phyloP scores from a whole-genome alignment of 2,329 filamentous ascomycete genomes.

The Emmonsiellopsis sp. region DNA sequence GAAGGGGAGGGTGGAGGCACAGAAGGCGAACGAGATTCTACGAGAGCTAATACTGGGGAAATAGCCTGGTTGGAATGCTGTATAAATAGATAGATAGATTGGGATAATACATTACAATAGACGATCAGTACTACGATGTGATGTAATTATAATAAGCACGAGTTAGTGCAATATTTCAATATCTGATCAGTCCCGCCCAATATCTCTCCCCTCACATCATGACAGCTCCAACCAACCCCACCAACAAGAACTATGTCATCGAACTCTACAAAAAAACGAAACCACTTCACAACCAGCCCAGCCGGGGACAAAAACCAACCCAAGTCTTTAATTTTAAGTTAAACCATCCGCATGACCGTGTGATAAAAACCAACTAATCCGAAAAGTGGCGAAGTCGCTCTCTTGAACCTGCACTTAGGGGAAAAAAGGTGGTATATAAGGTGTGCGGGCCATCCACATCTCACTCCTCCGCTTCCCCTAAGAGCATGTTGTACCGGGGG shows the following conservation, averaged over 20 bases:
- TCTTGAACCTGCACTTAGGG: slow-evolving; percentile 42
- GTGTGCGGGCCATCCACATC: slow-evolving; percentile 9
- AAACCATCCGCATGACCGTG: neutral
- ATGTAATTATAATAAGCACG: no score
- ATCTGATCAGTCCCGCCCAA: neutral
- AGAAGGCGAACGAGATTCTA: slow-evolving; percentile 47
- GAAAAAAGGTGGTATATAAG: slow-evolving; percentile 20
- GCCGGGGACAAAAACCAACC: no score
- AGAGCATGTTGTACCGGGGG: slow-evolving; percentile 38
- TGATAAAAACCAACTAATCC: neutral
- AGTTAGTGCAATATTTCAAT: no score
- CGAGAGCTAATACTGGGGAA: slow-evolving; percentile 34
- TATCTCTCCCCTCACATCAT: neutral
- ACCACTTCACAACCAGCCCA: no score
- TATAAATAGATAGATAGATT: neutral
- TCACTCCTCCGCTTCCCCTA: slow-evolving; percentile 26
- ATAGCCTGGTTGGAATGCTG: neutral
- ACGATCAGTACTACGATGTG: neutral
- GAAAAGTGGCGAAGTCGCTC: slow-evolving; percentile 19
- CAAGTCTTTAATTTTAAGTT: no score
- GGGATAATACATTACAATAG: neutral
- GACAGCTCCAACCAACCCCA: neutral
- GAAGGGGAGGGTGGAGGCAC: slow-evolving; percentile 53
- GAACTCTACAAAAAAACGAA: no score
- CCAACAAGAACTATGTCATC: neutral